Conservation (phyloP, 2,329 filamentous ascomycete genomes). For the Juglanconis sp. region DNA sequence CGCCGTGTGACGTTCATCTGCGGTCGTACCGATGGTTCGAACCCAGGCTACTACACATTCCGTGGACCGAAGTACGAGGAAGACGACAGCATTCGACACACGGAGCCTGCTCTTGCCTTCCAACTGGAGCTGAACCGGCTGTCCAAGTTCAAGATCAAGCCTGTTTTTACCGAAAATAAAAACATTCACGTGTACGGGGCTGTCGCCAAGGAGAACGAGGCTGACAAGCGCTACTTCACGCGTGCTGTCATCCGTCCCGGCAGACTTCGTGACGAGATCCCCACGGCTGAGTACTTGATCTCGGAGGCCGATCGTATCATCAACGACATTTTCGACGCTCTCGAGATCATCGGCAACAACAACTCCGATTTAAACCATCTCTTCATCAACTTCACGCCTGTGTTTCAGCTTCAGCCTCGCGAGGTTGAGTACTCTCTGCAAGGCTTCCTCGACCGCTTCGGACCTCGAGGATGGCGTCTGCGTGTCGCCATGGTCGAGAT, state of each 20-base stretch:
- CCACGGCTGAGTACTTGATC: slow-evolving; percentile 96
- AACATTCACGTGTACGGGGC: slow-evolving; percentile 99
- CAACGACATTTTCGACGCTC: slow-evolving; percentile 94
- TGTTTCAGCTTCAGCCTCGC: slow-evolving; percentile 85
- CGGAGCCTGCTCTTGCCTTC: slow-evolving; percentile 94
- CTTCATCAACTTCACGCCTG: slow-evolving; percentile 98
- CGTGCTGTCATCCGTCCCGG: slow-evolving; percentile 93
- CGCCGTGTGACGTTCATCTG: slow-evolving; percentile 95
- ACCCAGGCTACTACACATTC: slow-evolving; percentile 98
- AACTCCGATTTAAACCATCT: slow-evolving; percentile 99
- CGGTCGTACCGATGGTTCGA: slow-evolving; percentile 87
- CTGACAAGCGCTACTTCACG: slow-evolving; percentile 98
- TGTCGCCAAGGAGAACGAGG: slow-evolving; percentile 88
- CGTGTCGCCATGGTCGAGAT: slow-evolving; percentile 97
- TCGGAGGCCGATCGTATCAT: slow-evolving; percentile 95
- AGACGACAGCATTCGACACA: slow-evolving; percentile 95
- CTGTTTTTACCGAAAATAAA: slow-evolving; percentile 97
- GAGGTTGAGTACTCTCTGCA: slow-evolving; percentile 92
- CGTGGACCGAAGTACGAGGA: slow-evolving; percentile 85
- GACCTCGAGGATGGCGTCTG: slow-evolving; percentile 89
- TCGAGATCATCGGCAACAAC: slow-evolving; percentile 99
- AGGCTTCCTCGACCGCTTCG: slow-evolving; percentile 95
- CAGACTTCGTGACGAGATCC: slow-evolving; percentile 92
- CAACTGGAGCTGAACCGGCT: slow-evolving; percentile 94
- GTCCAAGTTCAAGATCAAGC: slow-evolving; percentile 96